Evolutionary conservation across 2,329 filamentous ascomycete genomes (phyloP).

Genomic region (Ceratocystis cacaofunesta): DNA sequence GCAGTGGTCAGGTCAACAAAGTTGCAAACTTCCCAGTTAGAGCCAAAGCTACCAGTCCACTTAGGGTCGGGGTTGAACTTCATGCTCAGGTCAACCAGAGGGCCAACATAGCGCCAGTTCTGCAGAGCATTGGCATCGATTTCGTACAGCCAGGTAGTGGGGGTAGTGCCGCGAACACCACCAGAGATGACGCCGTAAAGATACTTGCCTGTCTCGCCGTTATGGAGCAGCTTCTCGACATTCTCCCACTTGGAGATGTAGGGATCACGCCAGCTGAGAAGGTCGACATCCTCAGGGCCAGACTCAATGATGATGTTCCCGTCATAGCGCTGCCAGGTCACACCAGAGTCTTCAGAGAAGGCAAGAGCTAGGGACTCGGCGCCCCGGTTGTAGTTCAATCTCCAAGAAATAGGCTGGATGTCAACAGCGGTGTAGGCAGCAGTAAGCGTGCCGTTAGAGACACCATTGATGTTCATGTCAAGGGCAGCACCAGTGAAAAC

Average conservation of each 20-base stretch:
- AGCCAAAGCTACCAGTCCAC: slow-evolving; percentile 12
- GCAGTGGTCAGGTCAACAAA: slow-evolving; percentile 5
- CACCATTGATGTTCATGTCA: slow-evolving; percentile 28
- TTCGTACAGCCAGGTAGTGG: slow-evolving; percentile 20
- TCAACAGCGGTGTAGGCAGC: slow-evolving; percentile 32
- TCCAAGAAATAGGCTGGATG: slow-evolving; percentile 32
- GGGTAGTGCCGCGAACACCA: slow-evolving; percentile 19
- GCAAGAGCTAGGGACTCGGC: slow-evolving; percentile 33
- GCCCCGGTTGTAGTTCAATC: slow-evolving; percentile 30
- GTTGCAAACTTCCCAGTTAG: slow-evolving; percentile 16
- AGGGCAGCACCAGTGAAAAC: slow-evolving; percentile 34
- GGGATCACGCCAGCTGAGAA: slow-evolving; percentile 22
- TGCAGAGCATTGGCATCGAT: slow-evolving; percentile 17
- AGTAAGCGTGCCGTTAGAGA: slow-evolving; percentile 24
- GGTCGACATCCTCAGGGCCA: slow-evolving; percentile 19
- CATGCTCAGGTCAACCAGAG: slow-evolving; percentile 7
- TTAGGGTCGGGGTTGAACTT: slow-evolving; percentile 12
- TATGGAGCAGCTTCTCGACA: slow-evolving; percentile 17
- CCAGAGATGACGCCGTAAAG: slow-evolving; percentile 31
- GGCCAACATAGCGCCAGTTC: slow-evolving; percentile 19
- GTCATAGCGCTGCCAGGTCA: slow-evolving; percentile 19
- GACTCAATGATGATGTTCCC: slow-evolving; percentile 19
- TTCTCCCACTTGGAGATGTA: slow-evolving; percentile 20
- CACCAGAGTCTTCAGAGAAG: slow-evolving; percentile 26
- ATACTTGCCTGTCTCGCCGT: slow-evolving; percentile 16